Evolutionary conservation across 1,284 basidiomycete species (phyloP).

Genomic region (Hypsizygus ulmarius): DNA sequence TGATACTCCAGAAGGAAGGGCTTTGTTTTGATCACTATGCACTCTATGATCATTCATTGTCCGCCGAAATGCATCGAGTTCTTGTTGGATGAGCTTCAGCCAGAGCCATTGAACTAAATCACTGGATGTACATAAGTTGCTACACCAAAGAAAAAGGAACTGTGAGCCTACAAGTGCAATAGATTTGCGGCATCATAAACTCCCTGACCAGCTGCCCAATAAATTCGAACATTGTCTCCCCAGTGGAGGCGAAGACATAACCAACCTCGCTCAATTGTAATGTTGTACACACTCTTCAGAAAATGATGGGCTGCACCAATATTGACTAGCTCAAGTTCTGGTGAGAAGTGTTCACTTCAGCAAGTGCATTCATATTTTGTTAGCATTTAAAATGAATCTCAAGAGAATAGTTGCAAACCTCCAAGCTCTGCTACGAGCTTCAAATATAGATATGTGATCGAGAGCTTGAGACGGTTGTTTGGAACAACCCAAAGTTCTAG

Average conservation of each 20-base stretch:
- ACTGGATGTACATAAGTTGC: too few relatives aligned
- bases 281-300: slow-evolving; percentile 32
- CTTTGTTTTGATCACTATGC: too few relatives aligned
- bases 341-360: slow-evolving; percentile 8
- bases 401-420: slow-evolving; percentile 22
- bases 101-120: too few relatives aligned
- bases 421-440: slow-evolving; percentile 24
- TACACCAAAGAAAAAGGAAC: too few relatives aligned
- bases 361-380: slow-evolving; percentile 11
- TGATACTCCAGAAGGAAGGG: too few relatives aligned
- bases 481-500: slow-evolving; percentile 35
- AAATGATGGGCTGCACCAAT: slow-evolving; percentile 28
- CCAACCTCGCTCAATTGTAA: slow-evolving; percentile 34
- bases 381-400: neutral
- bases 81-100: too few relatives aligned
- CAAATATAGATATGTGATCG: slow-evolving; percentile 32
- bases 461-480: slow-evolving; percentile 28
- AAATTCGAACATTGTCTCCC: slow-evolving; percentile 30
- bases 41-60: too few relatives aligned
- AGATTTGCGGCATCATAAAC: too few relatives aligned
- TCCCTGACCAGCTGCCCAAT: too few relatives aligned
- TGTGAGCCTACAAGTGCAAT: too few relatives aligned
- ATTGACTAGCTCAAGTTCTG: slow-evolving; percentile 19
- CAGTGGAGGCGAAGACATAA: slow-evolving; percentile 25
- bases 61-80: too few relatives aligned